Base-by-base conservation (phyloP, 768 basidiomycete genomes). In the Cystobasidium ongulense region DNA sequence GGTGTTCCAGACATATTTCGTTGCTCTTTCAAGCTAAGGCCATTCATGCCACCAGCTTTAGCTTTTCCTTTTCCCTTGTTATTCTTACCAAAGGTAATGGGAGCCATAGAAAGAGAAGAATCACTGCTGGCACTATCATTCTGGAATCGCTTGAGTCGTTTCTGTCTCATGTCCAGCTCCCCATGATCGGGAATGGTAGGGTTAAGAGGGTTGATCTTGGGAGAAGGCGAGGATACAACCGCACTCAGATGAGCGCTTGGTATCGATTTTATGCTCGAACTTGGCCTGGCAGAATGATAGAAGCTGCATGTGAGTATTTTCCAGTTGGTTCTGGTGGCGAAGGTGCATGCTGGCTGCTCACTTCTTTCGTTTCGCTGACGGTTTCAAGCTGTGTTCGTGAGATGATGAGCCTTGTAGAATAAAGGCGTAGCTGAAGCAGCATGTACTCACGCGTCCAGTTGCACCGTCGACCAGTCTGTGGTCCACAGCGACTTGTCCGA, bases 381-480 rank as follows among this genome's bases (percentile, higher is more conserved):
- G 50, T 46, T 70, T 53, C 59, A 63, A 35, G 63, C 38, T 53
- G 72, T 18, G 63, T n/a, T 57, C 27, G 13, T 21, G 53, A 27
- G 29, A 41, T 53, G n/a, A 1, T 74, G 25, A 41, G 33, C 18
- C 41, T 66, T 31, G 8, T 21, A 63, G 41, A 17, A 21, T 2
- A 3, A 17, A 3, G 35, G 46, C 67, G 65, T 3, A 81, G 84
- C 17, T 78, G 91, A 90, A 83, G 83, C 82, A 91, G 7, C 8
- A 62, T 43, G 54, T 31, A 46, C 76, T 74, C 79, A 93, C 94
- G 89, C 90, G 84, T 91, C 85, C 70, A 99, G 84, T 82, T 95
- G 90, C 38, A 93, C 86, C 36, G 86, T 88, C 11, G 85, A 83
- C 96, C 96, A 99, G 81, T 98, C 92, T 72, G 90, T 95, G n/a